Percentiles rank a stretch among this genome's conserved stretches.
phyloP scores from a whole-genome alignment of 768 basidiomycete species.

The Pisolithus albus region DNA sequence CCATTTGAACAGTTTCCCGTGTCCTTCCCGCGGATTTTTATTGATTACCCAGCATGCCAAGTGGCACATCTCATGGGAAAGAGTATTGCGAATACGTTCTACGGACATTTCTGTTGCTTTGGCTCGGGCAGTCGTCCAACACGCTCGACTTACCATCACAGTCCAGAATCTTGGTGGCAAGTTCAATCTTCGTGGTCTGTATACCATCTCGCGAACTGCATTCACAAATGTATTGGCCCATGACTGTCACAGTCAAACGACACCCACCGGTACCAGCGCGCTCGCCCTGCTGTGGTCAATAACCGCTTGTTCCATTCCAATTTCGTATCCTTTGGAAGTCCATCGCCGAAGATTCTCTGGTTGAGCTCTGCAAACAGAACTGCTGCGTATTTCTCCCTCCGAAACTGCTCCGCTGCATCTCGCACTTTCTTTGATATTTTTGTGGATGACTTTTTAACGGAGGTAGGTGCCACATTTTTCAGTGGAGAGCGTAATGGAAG shows the following conservation, averaged over 20 bases:
- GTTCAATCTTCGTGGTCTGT: slow-evolving; percentile 59
- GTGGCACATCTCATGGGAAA: slow-evolving; percentile 92
- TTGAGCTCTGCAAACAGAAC: slow-evolving; percentile 60
- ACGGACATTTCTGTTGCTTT: not conserved
- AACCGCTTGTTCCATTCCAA: slow-evolving; percentile 64
- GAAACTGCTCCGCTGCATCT: slow-evolving; percentile 36
- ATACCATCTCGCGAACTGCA: slow-evolving; percentile 50
- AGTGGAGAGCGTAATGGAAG: slow-evolving; percentile 7
- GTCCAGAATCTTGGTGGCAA: slow-evolving; percentile 80
- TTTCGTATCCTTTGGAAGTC: slow-evolving; percentile 47
- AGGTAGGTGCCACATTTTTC: slow-evolving; percentile 2
- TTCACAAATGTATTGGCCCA: slow-evolving; percentile 3
- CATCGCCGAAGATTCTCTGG: slow-evolving; percentile 44
- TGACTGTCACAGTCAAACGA: not conserved
- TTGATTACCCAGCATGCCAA: slow-evolving; percentile 82
- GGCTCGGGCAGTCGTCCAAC: too few species aligned
- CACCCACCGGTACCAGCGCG: slow-evolving; percentile 53
- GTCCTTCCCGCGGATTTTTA: slow-evolving; percentile 59
- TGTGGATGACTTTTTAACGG: slow-evolving; percentile 10
- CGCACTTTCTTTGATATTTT: slow-evolving; percentile 37
- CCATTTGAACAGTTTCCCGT: slow-evolving; percentile 63
- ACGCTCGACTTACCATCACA: slow-evolving; percentile 48
- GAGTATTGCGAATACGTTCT: slow-evolving; percentile 78
- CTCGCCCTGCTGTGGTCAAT: slow-evolving; percentile 62
- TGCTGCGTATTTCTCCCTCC: slow-evolving; percentile 47